Base-by-base conservation (phyloP, 345 rosid genomes). In the Populus euphratica region DNA sequence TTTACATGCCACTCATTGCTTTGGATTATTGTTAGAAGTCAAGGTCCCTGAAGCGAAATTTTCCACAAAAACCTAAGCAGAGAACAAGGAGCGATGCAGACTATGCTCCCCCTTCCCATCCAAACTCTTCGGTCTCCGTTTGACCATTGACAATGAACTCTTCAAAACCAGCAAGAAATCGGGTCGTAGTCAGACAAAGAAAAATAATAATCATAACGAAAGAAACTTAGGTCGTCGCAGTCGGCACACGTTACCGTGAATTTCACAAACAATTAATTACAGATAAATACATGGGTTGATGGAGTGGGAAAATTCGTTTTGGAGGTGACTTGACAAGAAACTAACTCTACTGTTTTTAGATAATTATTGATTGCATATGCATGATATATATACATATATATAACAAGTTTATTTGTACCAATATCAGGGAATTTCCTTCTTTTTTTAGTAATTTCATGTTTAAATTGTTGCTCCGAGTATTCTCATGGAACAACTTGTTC, bases 91-190 rank as follows among this genome's bases (percentile, higher is more conserved):
- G 23, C 59, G 20, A 52, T 5, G 2, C 7, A 7, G 20, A 18
- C 7, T 52, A 52, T 52, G 56, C 59, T 10, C 64, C 29, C 63
- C 29, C 5, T 3, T 23, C 64, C 6, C 4, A 23, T 23, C 14
- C 13, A n/a, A 23, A 23, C 64, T 21, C 62, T n/a, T 23, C 13
- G 25, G 27, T 59, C 14, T 59, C 29, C 27, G 10, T 10, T 23
- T 59, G 29, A 59, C 64, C 1, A n/a, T n/a, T 59, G 63, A 23
- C 72, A 25, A 59, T 56, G 16, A 33, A 63, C 70, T 72, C 72
- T 83, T 81, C 68, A 21, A 81, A 79, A 64, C 70, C 68, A 49
- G 52, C 82, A 81, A 83, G 86, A 69, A 81, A 77, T 59, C 33
- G 6, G 47, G 72, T 54, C 83, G 75, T 79, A 65, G 75, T 43